Conservation (phyloP, 768 basidiomycete species). For the Tephrocybe sp. region DNA sequence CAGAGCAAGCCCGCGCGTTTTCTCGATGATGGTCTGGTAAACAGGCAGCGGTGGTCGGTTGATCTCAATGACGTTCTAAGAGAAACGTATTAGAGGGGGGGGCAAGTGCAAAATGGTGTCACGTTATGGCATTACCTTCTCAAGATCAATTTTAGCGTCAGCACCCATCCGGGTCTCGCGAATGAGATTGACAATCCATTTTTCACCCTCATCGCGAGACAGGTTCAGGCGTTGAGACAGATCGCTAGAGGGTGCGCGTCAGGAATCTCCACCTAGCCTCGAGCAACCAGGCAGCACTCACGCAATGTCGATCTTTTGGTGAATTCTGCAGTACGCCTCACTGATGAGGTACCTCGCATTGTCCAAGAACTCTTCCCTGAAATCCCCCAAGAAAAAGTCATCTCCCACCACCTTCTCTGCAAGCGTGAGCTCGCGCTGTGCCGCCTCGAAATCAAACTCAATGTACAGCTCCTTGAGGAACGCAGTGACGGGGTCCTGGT, state of each 20-base stretch:
- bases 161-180: conserved; percentile 96
- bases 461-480: conserved; percentile 94
- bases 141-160: conserved; percentile 96
- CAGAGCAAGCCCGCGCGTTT: conserved; percentile 88
- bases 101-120: background rate
- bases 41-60: conserved; percentile 86
- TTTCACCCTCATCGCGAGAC: conserved; percentile 94
- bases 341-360: conserved; percentile 95
- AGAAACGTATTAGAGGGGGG: background rate
- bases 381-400: conserved; percentile 93
- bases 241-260: conserved; percentile 49
- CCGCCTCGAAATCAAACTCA: conserved; percentile 95
- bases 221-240: conserved; percentile 92
- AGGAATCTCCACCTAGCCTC: background rate
- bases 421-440: conserved; percentile 75
- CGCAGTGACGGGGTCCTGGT: conserved; percentile 87
- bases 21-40: conserved; percentile 94
- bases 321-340: conserved; percentile 97
- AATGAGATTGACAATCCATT: conserved; percentile 99
- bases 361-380: conserved; percentile 93
- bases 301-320: conserved; percentile 89
- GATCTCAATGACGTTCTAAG: conserved; percentile 94
- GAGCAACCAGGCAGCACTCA: conserved; percentile 30
- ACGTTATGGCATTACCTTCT: conserved; percentile 60
- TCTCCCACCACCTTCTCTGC: conserved; percentile 84